These are phyloP conservation scores for Aspergillus panamensis DNA, from an alignment of 495 filamentous ascomycete species.

Conservation along the genomic window DNA sequence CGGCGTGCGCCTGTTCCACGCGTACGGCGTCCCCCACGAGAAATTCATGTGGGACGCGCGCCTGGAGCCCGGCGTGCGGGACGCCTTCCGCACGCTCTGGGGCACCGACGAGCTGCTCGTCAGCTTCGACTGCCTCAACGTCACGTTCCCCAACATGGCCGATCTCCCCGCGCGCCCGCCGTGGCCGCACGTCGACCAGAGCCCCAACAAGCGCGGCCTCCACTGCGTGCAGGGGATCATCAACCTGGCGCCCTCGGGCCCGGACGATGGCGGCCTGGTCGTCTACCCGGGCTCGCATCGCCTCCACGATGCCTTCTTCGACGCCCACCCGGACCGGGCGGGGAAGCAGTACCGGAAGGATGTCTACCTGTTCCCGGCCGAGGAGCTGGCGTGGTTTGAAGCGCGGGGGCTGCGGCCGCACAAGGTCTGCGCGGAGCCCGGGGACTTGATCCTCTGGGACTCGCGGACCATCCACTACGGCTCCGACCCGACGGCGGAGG, in stretches of 20 bases:
- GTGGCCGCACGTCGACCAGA: conserved; percentile 32
- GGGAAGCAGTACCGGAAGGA: background rate
- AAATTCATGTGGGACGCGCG: conserved; percentile 48
- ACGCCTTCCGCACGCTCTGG: conserved; percentile 34
- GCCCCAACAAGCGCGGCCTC: conserved; percentile 23
- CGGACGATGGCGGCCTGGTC: conserved; percentile 26
- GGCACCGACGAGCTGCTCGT: conserved; percentile 33
- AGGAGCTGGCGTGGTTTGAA: background rate
- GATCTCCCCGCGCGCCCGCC: conserved; percentile 20
- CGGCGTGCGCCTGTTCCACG: conserved; percentile 27
- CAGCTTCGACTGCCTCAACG: conserved; percentile 27
- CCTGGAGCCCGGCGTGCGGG: conserved; percentile 34
- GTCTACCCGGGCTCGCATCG: conserved; percentile 1
- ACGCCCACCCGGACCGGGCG: background rate
- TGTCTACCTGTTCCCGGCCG: background rate
- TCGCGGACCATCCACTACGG: conserved; percentile 30
- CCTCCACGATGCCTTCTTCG: background rate
- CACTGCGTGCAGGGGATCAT: conserved; percentile 37
- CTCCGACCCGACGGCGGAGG: conserved; percentile 6
- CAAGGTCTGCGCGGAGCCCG: conserved; percentile 31
- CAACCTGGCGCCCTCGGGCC: conserved; percentile 24
- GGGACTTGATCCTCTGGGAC: conserved; percentile 38
- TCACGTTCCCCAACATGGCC: conserved; percentile 24
- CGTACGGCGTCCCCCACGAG: conserved; percentile 40
- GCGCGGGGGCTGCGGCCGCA: conserved; percentile 15